Evolutionary conservation across 192 early-diverging fungal genomes (phyloP), one percentile per base, ranked within the genome.

Genomic region (Entophlyctis luteolus): DNA sequence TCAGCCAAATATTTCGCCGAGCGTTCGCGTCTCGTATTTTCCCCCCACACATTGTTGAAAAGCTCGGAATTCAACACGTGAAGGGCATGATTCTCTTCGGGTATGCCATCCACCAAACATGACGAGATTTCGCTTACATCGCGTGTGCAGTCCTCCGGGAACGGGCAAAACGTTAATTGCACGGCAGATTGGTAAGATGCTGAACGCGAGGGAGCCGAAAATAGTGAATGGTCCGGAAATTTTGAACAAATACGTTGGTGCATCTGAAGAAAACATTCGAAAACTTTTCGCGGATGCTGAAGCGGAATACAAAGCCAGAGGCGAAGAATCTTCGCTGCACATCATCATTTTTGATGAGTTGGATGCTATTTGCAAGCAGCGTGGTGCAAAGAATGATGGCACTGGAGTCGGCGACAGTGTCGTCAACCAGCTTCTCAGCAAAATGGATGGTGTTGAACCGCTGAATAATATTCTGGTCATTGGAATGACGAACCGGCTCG

Each of bases 331-430:
- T 49, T 81, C 83, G 39, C 79, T 97, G 48, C 96, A 98, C 63
- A 97, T 98, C 70, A 96, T 98, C 67, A 98, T 98, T 58, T 96
- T 97, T 75, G 96, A 98, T 75, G 96, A 98, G 79, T 82, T 98
- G 72, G 96, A 98, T 74, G 96, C 96, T 18, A 97, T 98, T 66
- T 98, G 96, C 81, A 94, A 94, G 72, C 95, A 97, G 72, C 91
- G 95, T 75, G 96, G 96, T 27, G 84, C 88, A 45, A 91, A 86
- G 49, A 90, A 89, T 67, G 93, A 94, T 74, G 86, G 88, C 52
- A 97, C 96, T 0, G 96, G 96, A 49, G 92, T 94, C 1, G 95
- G 94, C 14, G 95, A 98, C 74, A 93, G 93, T 4, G 87, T 98
- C 34, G 96, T 98, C 29, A 98, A 98, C 73, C 96, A 98, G 78